Evolutionary conservation across 257 asterid genomes (phyloP).

Genomic region (Ajuga chamaepitys): DNA sequence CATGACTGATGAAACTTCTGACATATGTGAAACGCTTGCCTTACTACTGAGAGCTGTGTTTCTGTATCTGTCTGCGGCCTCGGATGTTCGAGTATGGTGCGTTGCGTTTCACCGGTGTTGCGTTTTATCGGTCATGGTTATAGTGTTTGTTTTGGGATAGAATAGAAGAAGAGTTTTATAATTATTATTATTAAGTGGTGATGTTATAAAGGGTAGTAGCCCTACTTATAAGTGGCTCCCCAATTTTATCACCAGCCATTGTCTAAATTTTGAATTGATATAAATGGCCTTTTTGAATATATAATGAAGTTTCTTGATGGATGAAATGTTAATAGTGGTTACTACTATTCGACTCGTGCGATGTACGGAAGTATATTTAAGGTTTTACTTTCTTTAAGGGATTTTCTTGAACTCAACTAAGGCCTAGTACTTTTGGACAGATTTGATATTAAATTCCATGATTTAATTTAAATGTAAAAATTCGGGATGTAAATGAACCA

Average conservation of each 20-base stretch:
- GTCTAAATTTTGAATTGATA: slow-evolving; percentile 24
- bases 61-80: slow-evolving; percentile 43
- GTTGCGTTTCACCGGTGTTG: slow-evolving; percentile 21
- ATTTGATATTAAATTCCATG: no score
- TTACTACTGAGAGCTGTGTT: slow-evolving; percentile 39
- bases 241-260: slow-evolving; percentile 26
- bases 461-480: no score
- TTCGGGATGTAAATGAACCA: no score
- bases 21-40: slow-evolving; percentile 14
- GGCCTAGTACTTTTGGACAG: no score
- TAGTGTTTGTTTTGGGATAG: slow-evolving; percentile 13
- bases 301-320: no score
- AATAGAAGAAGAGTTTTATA: slow-evolving; percentile 4
- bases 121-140: slow-evolving; percentile 43
- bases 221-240: slow-evolving; percentile 62
- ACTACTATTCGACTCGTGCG: no score
- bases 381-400: no score
- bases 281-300: slow-evolving; percentile 13
- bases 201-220: slow-evolving; percentile 46
- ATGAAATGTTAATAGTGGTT: no score
- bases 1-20: slow-evolving; percentile 40
- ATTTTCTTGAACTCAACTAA: no score
- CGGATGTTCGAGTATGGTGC: slow-evolving; percentile 19
- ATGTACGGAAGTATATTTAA: no score
- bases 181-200: no score